Percentiles rank a stretch among this genome's conserved stretches.
Conservation (phyloP, 164 flowering plant genomes). For the Nymphaea thermarum region DNA sequence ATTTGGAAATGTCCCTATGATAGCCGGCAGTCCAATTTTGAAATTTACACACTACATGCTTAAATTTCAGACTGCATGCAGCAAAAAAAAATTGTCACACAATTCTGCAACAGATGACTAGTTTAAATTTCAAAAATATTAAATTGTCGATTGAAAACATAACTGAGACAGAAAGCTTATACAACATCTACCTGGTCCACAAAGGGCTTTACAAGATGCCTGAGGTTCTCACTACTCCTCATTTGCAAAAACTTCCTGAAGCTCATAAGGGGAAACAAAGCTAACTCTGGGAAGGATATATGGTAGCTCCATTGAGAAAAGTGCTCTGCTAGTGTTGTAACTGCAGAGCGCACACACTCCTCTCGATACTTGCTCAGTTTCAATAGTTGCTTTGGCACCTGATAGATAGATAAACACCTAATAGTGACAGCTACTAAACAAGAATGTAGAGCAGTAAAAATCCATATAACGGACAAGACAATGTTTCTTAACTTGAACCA, state of each 20-base stretch:
- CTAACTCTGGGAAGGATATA: constrained; percentile 92
- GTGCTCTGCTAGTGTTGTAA: constrained; percentile 64
- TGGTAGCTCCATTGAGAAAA: constrained; percentile 87
- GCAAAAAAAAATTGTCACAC: no score
- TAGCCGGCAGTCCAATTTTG: no score
- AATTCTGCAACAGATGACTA: no score
- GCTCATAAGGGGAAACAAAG: constrained; percentile 62
- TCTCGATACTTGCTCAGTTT: constrained; percentile 61
- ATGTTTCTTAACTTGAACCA: constrained; percentile 3
- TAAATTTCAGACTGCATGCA: no score
- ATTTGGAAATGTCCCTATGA: no score
- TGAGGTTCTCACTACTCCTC: constrained; percentile 39
- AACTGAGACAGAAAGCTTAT: no score
- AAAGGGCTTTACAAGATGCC: constrained; percentile 52
- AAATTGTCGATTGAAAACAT: no score
- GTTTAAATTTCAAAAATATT: no score
- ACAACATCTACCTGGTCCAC: constrained; percentile 58
- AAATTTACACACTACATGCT: no score
- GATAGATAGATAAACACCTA: constrained; percentile 7
- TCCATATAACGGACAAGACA: no score
- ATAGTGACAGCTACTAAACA: not conserved
- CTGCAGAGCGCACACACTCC: constrained; percentile 44
- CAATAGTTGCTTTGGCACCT: constrained; percentile 79
- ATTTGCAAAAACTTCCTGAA: constrained; percentile 53
- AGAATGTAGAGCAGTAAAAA: no score